Evolutionary conservation across 2,329 filamentous ascomycete genomes (phyloP).

Genomic region (Aspergillus glaucus): DNA sequence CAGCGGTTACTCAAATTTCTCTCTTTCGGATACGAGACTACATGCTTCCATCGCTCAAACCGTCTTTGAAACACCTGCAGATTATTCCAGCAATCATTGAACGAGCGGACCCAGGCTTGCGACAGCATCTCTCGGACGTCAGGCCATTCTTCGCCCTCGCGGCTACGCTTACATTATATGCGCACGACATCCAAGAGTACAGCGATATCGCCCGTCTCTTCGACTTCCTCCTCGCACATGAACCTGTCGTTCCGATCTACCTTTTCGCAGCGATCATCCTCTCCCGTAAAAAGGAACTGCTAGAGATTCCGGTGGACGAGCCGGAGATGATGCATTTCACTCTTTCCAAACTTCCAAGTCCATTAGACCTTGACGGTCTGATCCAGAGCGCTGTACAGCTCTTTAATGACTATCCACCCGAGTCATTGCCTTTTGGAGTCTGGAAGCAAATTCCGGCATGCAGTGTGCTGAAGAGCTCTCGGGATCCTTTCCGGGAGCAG

Average conservation of each 20-base stretch:
- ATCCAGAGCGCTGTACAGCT: constrained; percentile 61
- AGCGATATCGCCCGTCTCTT: constrained; percentile 84
- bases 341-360: constrained; percentile 76
- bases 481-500: constrained; percentile 49
- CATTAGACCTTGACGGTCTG: constrained; percentile 72
- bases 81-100: constrained; percentile 77
- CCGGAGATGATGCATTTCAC: constrained; percentile 88
- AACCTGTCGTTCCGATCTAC: constrained; percentile 85
- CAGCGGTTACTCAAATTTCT: constrained; percentile 72
- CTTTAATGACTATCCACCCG: constrained; percentile 63
- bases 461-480: constrained; percentile 82
- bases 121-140: constrained; percentile 66
- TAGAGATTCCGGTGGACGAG: constrained; percentile 74
- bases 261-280: constrained; percentile 86
- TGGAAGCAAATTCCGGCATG: constrained; percentile 68
- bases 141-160: constrained; percentile 89
- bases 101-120: constrained; percentile 64
- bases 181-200: constrained; percentile 89
- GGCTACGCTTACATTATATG: constrained; percentile 92
- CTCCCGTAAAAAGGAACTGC: constrained; percentile 72
- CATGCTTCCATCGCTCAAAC: constrained; percentile 82
- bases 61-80: constrained; percentile 76
- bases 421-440: constrained; percentile 54
- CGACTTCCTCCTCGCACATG: constrained; percentile 79
- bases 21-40: constrained; percentile 90